phyloP scores from a whole-genome alignment of 768 basidiomycete species.

The Xerocomellus chrysenteron region DNA sequence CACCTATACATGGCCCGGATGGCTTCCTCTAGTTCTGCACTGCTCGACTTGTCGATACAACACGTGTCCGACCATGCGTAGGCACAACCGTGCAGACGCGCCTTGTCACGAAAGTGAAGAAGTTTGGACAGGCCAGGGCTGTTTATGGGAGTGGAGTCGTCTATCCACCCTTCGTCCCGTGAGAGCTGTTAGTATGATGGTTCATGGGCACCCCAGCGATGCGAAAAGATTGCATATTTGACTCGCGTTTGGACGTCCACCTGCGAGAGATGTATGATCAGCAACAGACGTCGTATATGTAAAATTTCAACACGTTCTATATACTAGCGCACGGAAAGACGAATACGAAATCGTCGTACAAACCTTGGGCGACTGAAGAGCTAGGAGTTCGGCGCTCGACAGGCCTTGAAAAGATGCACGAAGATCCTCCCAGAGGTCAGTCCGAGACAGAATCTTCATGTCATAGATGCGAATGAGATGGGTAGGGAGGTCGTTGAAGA shows the following conservation, averaged over 20 bases:
- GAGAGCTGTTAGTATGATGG: slow-evolving; percentile 4
- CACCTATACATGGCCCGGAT: slow-evolving; percentile 10
- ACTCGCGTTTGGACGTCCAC: slow-evolving; percentile 1
- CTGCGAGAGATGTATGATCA: background rate
- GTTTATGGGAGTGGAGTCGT: background rate
- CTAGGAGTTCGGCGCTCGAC: slow-evolving; percentile 1
- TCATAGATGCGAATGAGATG: slow-evolving; percentile 12
- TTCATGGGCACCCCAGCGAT: slow-evolving; percentile 12
- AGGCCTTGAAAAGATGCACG: background rate
- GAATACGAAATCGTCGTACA: background rate
- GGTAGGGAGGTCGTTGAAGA: slow-evolving; percentile 16
- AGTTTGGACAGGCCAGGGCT: slow-evolving; percentile 5
- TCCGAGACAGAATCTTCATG: slow-evolving; percentile 11
- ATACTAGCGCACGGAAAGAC: too few species aligned
- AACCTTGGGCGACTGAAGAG: slow-evolving; percentile 7
- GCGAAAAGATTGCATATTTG: slow-evolving; percentile 15
- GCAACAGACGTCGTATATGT: background rate
- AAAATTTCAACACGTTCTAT: background rate
- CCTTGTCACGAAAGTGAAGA: slow-evolving; percentile 4
- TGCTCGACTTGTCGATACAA: slow-evolving; percentile 16
- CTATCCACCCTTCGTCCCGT: background rate
- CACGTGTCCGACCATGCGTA: slow-evolving; percentile 17
- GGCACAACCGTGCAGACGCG: slow-evolving; percentile 1
- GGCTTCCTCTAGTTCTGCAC: slow-evolving; percentile 13
- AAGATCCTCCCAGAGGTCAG: slow-evolving; percentile 12